Percentiles rank a stretch among this genome's conserved stretches.
phyloP scores from a whole-genome alignment of 305 asterid species.

The Caryopteris hybrid region DNA sequence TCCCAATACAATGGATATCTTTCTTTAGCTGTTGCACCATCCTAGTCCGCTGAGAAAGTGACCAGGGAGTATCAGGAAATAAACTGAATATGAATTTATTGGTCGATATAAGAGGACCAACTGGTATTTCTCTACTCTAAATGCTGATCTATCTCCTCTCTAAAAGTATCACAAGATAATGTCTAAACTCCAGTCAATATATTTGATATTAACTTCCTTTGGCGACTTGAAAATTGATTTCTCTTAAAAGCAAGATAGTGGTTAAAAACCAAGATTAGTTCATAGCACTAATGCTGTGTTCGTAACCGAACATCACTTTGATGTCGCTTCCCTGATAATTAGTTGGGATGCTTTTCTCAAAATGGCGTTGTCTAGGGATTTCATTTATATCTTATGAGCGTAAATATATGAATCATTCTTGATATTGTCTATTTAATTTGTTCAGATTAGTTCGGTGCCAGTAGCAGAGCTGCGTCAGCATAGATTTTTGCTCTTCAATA shows the following conservation, averaged over 20 bases:
- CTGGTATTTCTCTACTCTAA: background rate
- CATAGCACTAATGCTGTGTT: background rate
- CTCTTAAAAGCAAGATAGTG: background rate
- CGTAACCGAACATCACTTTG: background rate
- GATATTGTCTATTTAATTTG: slow-evolving; percentile 7
- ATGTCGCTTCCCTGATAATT: background rate
- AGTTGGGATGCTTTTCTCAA: background rate
- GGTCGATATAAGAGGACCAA: background rate
- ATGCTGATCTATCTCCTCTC: background rate
- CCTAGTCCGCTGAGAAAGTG: background rate
- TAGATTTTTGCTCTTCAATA: slow-evolving; percentile 53
- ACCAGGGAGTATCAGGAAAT: background rate
- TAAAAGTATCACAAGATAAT: background rate
- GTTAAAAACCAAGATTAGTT: background rate
- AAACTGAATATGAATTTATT: background rate
- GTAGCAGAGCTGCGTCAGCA: slow-evolving; percentile 61
- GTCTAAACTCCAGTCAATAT: no score
- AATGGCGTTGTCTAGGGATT: background rate
- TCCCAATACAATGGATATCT: background rate
- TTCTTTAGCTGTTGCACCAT: background rate
- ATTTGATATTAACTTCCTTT: no score
- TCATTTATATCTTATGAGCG: background rate
- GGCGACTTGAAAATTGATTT: background rate
- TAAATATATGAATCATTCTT: background rate
- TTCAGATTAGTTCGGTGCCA: slow-evolving; percentile 77